These are phyloP conservation scores for Planoprotostelium fungivorum DNA, from an alignment of 78 protist genomes.

Conservation along the genomic window DNA sequence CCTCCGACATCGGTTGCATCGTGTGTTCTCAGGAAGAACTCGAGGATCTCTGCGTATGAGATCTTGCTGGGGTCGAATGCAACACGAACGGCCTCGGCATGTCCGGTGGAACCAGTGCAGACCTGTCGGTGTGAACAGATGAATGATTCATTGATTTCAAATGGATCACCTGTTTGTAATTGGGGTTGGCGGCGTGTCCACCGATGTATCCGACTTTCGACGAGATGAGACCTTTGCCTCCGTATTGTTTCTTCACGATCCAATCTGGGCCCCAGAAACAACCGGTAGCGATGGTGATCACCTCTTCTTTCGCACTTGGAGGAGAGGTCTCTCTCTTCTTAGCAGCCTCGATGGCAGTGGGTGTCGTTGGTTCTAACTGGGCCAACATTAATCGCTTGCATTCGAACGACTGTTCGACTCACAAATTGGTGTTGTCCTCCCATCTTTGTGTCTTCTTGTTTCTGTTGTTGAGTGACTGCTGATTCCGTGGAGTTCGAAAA, in stretches of 20 bases:
- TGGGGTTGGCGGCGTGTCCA: neutral
- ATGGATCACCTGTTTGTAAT: neutral
- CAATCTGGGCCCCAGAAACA: neutral
- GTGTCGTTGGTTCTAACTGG: neutral
- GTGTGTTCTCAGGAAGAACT: constrained; percentile 69
- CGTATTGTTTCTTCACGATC: neutral
- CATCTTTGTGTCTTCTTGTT: too few relatives aligned
- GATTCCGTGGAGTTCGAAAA: too few relatives aligned
- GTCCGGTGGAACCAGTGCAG: constrained; percentile 59
- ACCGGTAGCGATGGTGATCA: neutral
- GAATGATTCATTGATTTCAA: too few relatives aligned
- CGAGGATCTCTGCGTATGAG: constrained; percentile 4
- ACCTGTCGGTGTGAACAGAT: neutral
- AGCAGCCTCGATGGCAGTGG: neutral
- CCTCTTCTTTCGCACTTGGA: neutral
- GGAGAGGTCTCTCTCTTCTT: neutral
- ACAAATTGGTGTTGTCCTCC: too few relatives aligned
- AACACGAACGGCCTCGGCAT: constrained; percentile 80
- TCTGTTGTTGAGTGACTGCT: too few relatives aligned
- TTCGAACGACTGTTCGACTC: too few relatives aligned
- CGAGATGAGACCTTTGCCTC: neutral
- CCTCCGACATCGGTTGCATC: constrained; percentile 69
- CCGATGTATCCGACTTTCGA: neutral
- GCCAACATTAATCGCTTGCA: too few relatives aligned
- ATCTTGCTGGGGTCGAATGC: constrained; percentile 63